phyloP scores from a whole-genome alignment of 441 rosid species.

The Brassica hybrid region DNA sequence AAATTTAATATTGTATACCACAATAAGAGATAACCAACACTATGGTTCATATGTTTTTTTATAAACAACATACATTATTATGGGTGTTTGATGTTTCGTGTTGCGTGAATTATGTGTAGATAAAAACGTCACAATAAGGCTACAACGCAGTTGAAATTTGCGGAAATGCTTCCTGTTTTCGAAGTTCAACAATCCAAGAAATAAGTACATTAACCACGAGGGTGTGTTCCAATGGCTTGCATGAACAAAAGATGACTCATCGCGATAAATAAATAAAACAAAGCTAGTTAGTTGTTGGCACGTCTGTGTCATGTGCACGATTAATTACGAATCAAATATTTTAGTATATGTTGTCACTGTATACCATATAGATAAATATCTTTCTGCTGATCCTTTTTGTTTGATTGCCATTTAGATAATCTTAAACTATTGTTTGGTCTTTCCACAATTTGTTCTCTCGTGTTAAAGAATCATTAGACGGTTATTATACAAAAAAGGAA shows the following conservation, averaged over 20 bases:
- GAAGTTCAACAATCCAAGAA: conserved; percentile 11
- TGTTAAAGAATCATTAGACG: not conserved
- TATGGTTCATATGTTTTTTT: not conserved
- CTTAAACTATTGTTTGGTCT: not conserved
- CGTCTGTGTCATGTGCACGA: conserved; percentile 14
- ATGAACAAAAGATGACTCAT: conserved; percentile 10
- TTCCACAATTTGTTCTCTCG: not conserved
- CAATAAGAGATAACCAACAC: conserved; percentile 3
- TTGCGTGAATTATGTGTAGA: not conserved
- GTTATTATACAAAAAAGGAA: not conserved
- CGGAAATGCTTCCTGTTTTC: conserved; percentile 1
- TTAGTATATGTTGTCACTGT: not conserved
- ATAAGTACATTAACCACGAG: not conserved
- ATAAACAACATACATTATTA: not conserved
- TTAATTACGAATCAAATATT: conserved; percentile 7
- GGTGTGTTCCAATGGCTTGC: conserved; percentile 7
- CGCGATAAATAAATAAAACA: conserved; percentile 3
- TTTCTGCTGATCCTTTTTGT: not conserved
- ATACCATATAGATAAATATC: not conserved
- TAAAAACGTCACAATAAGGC: not conserved
- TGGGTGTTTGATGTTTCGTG: not conserved
- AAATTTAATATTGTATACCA: not conserved
- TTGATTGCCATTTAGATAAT: not conserved
- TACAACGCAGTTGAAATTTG: not conserved
- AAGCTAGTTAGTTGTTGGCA: conserved; percentile 1